Evolutionary conservation across 306 rosid species (phyloP).

Genomic region (Psophocarpus tetragonolobus): DNA sequence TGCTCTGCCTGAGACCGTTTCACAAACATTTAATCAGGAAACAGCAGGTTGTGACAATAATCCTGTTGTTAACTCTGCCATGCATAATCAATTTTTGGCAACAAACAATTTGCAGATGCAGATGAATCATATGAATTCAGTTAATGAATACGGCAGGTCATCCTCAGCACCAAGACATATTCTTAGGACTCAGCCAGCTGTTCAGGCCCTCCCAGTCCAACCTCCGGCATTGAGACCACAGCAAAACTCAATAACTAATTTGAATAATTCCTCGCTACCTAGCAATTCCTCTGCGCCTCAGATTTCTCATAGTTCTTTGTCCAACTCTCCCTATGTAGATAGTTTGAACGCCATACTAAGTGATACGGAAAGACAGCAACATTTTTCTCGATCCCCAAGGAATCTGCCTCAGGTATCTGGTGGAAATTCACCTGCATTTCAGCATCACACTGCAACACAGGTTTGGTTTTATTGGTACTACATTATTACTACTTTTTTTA

Average conservation of each 20-base stretch:
- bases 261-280: slow-evolving; percentile 38
- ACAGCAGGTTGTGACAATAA: slow-evolving; percentile 45
- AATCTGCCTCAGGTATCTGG: slow-evolving; percentile 51
- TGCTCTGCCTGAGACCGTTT: slow-evolving; percentile 40
- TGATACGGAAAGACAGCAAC: slow-evolving; percentile 65
- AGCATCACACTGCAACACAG: slow-evolving; percentile 52
- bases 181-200: slow-evolving; percentile 61
- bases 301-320: slow-evolving; percentile 46
- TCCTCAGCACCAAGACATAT: slow-evolving; percentile 36
- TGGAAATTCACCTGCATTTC: slow-evolving; percentile 45
- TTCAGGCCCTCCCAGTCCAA: slow-evolving; percentile 86
- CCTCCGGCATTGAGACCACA: slow-evolving; percentile 44
- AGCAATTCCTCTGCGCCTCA: slow-evolving; percentile 51
- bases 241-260: slow-evolving; percentile 52
- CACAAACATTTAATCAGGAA: slow-evolving; percentile 56
- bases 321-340: slow-evolving; percentile 41
- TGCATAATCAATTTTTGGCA: slow-evolving; percentile 45
- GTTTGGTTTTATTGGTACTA: slow-evolving; percentile 39
- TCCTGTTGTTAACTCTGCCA: slow-evolving; percentile 37
- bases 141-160: slow-evolving; percentile 60
- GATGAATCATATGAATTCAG: slow-evolving; percentile 32
- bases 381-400: slow-evolving; percentile 51
- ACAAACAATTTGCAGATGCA: slow-evolving; percentile 49
- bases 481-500: slow-evolving; percentile 1
- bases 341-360: slow-evolving; percentile 39